Evolutionary conservation across 768 basidiomycete genomes (phyloP).

Genomic region (Russula sp.): DNA sequence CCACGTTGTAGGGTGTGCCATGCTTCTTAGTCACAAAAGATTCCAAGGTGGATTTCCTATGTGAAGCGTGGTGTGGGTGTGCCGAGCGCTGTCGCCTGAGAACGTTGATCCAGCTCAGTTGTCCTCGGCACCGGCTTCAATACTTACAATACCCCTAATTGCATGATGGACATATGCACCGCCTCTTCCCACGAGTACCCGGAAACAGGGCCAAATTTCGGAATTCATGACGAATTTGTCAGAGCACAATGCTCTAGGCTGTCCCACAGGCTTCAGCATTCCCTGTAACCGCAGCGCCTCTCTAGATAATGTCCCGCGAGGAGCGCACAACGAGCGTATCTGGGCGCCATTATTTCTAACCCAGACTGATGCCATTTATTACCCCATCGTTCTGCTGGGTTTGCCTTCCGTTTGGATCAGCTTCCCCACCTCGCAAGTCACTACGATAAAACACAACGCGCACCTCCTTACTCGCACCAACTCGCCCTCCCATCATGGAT

Average conservation of each 20-base stretch:
- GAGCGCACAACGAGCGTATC: neutral
- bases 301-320: constrained; percentile 1
- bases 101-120: neutral
- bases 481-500: neutral
- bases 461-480: neutral
- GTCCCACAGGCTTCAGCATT: constrained; percentile 3
- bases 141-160: no score
- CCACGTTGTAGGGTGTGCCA: neutral
- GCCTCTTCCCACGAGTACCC: neutral
- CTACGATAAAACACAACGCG: neutral
- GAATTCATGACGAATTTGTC: neutral
- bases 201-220: neutral
- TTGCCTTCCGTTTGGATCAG: neutral
- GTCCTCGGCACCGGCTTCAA: no score
- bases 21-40: neutral
- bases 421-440: neutral
- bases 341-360: neutral
- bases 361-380: constrained; percentile 4
- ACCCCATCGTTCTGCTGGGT: constrained; percentile 1
- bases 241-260: no score
- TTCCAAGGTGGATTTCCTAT: neutral
- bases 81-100: neutral
- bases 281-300: neutral
- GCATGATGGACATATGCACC: neutral
- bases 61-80: no score